These are phyloP conservation scores for Malassezia restricta DNA, from an alignment of 1,284 basidiomycete genomes.

Conservation along the genomic window DNA sequence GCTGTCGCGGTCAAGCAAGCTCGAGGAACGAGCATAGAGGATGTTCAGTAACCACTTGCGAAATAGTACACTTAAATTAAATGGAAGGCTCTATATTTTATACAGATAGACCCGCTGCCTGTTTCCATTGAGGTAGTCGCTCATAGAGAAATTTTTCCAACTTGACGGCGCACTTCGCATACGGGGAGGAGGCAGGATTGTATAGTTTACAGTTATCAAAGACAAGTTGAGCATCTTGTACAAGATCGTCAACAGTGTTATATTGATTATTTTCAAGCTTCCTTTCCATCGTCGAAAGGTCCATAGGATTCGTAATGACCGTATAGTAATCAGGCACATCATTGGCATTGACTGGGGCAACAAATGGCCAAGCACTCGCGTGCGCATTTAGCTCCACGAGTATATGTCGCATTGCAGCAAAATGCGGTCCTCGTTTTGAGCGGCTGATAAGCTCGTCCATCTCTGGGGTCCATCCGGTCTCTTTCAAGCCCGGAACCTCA, in stretches of 20 bases:
- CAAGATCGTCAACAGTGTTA: constrained; percentile 61
- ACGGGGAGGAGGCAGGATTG: constrained; percentile 74
- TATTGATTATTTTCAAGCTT: constrained; percentile 74
- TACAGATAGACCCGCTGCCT: constrained; percentile 1
- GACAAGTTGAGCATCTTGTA: constrained; percentile 60
- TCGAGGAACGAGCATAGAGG: no score
- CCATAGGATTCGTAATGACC: constrained; percentile 85
- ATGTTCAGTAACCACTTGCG: no score
- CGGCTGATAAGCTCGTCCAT: constrained; percentile 63
- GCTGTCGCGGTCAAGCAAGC: no score
- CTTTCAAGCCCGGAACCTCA: constrained; percentile 47
- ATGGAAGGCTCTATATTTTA: not conserved
- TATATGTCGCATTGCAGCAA: constrained; percentile 65
- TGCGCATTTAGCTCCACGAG: constrained; percentile 71
- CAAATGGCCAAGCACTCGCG: constrained; percentile 76
- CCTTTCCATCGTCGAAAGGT: constrained; percentile 80
- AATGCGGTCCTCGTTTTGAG: constrained; percentile 53
- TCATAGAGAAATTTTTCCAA: constrained; percentile 54
- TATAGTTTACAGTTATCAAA: constrained; percentile 85
- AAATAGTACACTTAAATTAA: no score
- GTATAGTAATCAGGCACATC: constrained; percentile 87
- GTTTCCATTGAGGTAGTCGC: constrained; percentile 20
- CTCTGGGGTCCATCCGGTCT: constrained; percentile 84
- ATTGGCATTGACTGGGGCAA: constrained; percentile 63
- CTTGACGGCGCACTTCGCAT: constrained; percentile 71